Percentiles rank a stretch among this genome's conserved stretches.
Evolutionary conservation across 495 filamentous ascomycete species (phyloP).

Genomic region (Echria macrotheca): DNA sequence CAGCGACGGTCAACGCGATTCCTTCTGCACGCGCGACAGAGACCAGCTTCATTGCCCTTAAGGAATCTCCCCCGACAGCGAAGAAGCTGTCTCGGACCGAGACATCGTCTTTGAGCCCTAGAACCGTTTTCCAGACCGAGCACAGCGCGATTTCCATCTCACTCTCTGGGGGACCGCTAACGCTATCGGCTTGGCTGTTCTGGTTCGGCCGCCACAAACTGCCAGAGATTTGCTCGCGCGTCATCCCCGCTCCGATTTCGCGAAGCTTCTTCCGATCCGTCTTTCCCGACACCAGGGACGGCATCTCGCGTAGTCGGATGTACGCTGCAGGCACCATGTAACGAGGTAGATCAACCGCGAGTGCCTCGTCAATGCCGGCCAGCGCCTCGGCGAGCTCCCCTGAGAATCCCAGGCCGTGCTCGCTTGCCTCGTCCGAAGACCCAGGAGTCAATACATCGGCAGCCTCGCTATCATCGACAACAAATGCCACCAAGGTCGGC

Average conservation of each 20-base stretch:
- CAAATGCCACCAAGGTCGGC: slow-evolving; percentile 37
- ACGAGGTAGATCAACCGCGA: slow-evolving; percentile 37
- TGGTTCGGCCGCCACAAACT: slow-evolving; percentile 5
- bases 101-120: slow-evolving; percentile 23
- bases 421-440: background rate
- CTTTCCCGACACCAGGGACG: slow-evolving; percentile 54
- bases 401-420: slow-evolving; percentile 11
- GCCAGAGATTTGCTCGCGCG: slow-evolving; percentile 27
- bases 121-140: slow-evolving; percentile 27
- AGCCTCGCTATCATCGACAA: slow-evolving; percentile 26
- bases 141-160: slow-evolving; percentile 27
- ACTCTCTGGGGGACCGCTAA: slow-evolving; percentile 18
- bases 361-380: slow-evolving; percentile 19
- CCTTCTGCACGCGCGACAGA: slow-evolving; percentile 36
- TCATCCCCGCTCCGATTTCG: slow-evolving; percentile 30
- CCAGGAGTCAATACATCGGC: no score
- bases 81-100: slow-evolving; percentile 47
- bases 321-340: slow-evolving; percentile 62
- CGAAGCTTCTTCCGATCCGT: slow-evolving; percentile 56
- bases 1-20: slow-evolving; percentile 37
- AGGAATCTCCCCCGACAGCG: slow-evolving; percentile 48
- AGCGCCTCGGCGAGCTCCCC: slow-evolving; percentile 25
- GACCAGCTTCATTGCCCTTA: slow-evolving; percentile 50
- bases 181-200: background rate
- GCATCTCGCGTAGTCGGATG: slow-evolving; percentile 53